These are phyloP conservation scores for Boletus tomentosulus DNA, from an alignment of 768 basidiomycete species.

Conservation along the genomic window DNA sequence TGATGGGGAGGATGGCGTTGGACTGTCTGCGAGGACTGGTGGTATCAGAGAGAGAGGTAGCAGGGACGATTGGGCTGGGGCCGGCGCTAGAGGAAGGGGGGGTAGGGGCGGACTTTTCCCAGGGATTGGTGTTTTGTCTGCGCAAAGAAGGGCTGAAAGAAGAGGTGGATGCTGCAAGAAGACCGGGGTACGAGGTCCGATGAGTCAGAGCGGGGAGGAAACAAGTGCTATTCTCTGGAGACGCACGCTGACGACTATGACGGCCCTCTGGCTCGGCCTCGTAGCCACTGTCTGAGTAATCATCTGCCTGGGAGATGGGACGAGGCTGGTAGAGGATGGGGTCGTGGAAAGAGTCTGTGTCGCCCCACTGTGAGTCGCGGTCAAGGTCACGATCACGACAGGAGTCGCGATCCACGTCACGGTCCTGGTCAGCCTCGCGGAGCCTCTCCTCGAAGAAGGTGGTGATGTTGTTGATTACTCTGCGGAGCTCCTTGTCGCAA, in stretches of 20 bases:
- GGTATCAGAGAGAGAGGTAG: constrained; percentile 57
- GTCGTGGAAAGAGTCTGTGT: constrained; percentile 56
- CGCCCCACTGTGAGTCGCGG: constrained; percentile 55
- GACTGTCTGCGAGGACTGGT: constrained; percentile 64
- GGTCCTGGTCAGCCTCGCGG: constrained; percentile 64
- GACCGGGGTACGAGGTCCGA: constrained; percentile 50
- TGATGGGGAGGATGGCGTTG: constrained; percentile 43
- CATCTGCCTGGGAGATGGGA: constrained; percentile 58
- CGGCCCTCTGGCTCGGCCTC: constrained; percentile 63
- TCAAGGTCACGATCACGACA: constrained; percentile 46
- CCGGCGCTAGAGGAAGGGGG: constrained; percentile 53
- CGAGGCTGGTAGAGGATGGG: constrained; percentile 56
- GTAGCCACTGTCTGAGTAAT: constrained; percentile 80
- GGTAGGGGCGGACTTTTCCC: constrained; percentile 51
- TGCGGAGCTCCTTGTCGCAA: constrained; percentile 94
- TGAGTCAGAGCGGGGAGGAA: constrained; percentile 45
- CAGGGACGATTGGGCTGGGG: constrained; percentile 59
- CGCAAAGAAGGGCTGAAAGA: constrained; percentile 66
- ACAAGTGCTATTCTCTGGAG: constrained; percentile 40
- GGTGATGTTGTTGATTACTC: constrained; percentile 92
- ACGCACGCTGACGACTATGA: constrained; percentile 77
- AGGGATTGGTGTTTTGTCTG: constrained; percentile 59
- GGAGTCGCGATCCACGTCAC: constrained; percentile 60
- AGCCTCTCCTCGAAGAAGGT: constrained; percentile 90
- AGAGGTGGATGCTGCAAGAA: constrained; percentile 62